Conservation (phyloP, 352 stramenopile genomes). For the Globisporangium orthogonon region DNA sequence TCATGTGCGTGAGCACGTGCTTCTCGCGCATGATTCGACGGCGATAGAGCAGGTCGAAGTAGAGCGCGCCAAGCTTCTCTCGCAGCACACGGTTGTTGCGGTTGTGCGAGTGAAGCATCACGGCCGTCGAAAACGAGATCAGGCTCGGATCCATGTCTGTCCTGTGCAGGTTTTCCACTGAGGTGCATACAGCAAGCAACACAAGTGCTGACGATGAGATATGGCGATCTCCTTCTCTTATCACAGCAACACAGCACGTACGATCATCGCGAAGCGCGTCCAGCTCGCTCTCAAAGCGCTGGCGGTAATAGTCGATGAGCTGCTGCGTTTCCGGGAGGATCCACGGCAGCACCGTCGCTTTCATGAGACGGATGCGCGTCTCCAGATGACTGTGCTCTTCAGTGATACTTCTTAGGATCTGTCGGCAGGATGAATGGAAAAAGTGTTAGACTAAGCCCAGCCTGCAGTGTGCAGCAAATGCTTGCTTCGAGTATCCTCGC, state of each 20-base stretch:
- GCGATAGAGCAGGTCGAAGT: slow-evolving; percentile 36
- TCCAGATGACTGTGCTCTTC: slow-evolving; percentile 17
- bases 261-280: slow-evolving; percentile 24
- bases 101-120: slow-evolving; percentile 58
- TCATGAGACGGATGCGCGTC: slow-evolving; percentile 50
- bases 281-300: slow-evolving; percentile 37
- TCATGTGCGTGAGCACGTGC: slow-evolving; percentile 40
- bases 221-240: too few relatives aligned
- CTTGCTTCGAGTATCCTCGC: not conserved
- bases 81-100: slow-evolving; percentile 68
- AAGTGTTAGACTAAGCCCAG: too few relatives aligned
- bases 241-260: slow-evolving; percentile 14
- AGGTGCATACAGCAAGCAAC: not conserved
- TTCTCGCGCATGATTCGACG: slow-evolving; percentile 26
- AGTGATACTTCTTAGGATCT: slow-evolving; percentile 24
- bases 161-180: slow-evolving; percentile 24
- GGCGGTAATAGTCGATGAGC: slow-evolving; percentile 38
- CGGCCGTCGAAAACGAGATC: slow-evolving; percentile 45
- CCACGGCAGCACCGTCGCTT: slow-evolving; percentile 52
- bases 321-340: slow-evolving; percentile 47
- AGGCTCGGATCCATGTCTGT: slow-evolving; percentile 47
- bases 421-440: not conserved
- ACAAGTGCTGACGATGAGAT: too few relatives aligned
- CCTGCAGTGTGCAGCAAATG: too few relatives aligned
- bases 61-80: slow-evolving; percentile 38